phyloP scores from a whole-genome alignment of 768 basidiomycete genomes.

The Suillus paluster region DNA sequence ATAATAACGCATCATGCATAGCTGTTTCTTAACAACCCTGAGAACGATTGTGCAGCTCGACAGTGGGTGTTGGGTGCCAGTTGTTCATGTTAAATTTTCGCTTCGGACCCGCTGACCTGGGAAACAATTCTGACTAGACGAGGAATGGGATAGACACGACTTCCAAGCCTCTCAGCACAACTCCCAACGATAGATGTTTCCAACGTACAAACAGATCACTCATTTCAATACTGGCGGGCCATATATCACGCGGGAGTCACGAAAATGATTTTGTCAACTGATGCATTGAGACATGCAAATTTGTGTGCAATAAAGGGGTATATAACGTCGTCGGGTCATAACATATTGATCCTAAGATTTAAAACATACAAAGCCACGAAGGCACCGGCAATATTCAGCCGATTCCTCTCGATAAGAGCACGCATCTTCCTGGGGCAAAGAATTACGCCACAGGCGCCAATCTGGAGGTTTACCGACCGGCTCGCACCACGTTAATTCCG shows the following conservation, averaged over 20 bases:
- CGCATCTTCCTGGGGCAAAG: conserved; percentile 19
- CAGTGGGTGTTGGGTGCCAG: not conserved
- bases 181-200: too few relatives aligned
- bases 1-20: not conserved
- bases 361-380: conserved; percentile 61
- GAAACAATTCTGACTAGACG: too few relatives aligned
- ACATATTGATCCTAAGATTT: conserved; percentile 38
- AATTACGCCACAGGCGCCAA: conserved; percentile 55
- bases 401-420: conserved; percentile 24
- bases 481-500: conserved; percentile 56
- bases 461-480: conserved; percentile 53
- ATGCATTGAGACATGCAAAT: not conserved
- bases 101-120: too few relatives aligned
- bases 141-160: too few relatives aligned
- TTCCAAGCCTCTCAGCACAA: too few relatives aligned
- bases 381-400: conserved; percentile 39
- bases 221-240: not conserved
- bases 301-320: conserved; percentile 1
- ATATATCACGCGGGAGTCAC: not conserved
- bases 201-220: too few relatives aligned
- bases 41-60: not conserved
- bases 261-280: not conserved
- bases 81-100: too few relatives aligned
- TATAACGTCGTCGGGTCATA: not conserved
- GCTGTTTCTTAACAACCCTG: not conserved